Evolutionary conservation across 2,329 filamentous ascomycete species (phyloP), one percentile per base, ranked within the genome.

Genomic region (Fusarium nygamai): DNA sequence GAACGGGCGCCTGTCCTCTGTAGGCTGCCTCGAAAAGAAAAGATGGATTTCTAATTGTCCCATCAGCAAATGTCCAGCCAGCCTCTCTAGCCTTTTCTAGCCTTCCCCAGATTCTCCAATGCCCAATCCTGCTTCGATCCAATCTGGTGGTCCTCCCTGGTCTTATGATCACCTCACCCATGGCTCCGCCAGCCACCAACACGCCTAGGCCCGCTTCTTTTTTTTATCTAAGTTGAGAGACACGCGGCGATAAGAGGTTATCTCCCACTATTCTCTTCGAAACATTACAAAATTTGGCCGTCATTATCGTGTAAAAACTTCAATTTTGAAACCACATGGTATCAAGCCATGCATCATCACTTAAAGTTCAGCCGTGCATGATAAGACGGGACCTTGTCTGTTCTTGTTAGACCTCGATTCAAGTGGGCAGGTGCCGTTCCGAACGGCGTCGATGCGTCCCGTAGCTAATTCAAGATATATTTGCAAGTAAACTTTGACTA

Each of bases 341-440:
- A 61, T 27, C 47, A 69, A 66, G 12, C 60, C 60, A 70, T 70
- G 66, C 70, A 66, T 70, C 67, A 70, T 60, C 47, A 70, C n/a
- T 62, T 54, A 58, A 29, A 39, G 39, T 76, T 59, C 53, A 47
- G 46, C 59, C 22, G 41, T 48, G 27, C 34, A 41, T 33, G 48
- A 36, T 43, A 29, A 50, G n/a, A 54, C 22, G 39, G 20, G 43
- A 27, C 27, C 38, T 63, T 44, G 22, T 53, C 48, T 64, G 13
- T 29, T 57, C 27, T 41, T 33, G 39, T 22, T 44, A 46, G 48
- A 24, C 34, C 33, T 36, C 13, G 38, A n/a, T 41, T 51, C 22
- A 29, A 53, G 50, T 44, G 50, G 61, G 43, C 68, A 72, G 69
- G 75, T 75, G 72, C 71, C 75, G 73, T 71, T 66, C 73, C 72